Evolutionary conservation across 2,329 filamentous ascomycete genomes (phyloP), one percentile per base, ranked within the genome.

Genomic region (Penicillium sp.): DNA sequence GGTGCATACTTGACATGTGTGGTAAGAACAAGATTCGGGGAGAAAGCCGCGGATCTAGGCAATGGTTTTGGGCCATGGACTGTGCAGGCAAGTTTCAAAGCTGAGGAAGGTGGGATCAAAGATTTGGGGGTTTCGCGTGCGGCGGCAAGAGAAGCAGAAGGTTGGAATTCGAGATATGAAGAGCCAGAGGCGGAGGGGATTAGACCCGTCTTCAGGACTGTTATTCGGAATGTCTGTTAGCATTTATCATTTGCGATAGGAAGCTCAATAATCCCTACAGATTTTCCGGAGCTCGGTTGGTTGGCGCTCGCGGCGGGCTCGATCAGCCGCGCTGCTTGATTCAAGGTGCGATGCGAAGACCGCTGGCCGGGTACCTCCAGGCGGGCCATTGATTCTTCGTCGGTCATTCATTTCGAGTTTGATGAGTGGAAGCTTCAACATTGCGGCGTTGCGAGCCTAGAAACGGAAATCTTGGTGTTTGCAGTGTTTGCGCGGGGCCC

Each of bases 1-100:
- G 95, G 93, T 0, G 95, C 93, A 72, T 96, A 98, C 77, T 98
- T 99, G 70, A 99, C 89, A 66, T 96, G 91, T 3, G 93, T 96
- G 14, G 90, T 91, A 51, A 99, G 84, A 45, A 97, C 88, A 62
- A 98, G 86, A 68, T 96, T 93, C 10, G 95, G 91, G 52, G 91
- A 95, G 78, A 97, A 99, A 1, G 91, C 89, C 27, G 91, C 91
- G 55, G 90, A 96, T 71, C 92, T 87, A 31, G 93, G 93, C 43
- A 99, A 83, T 24, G 95, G 92, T 64, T 93, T 87, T 3, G 95
- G 95, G 1, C 95, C 95, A 76, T 98, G 93, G 53, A 98, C 91
- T 11, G 91, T 93, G 74, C 93, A 96, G 61, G 89, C 90, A 59
- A 99, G 86, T 75, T 99, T 99, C 70, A 98, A 84, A 51, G 90